Evolutionary conservation across 352 stramenopile genomes (phyloP).

Genomic region (Pythium brassicae): DNA sequence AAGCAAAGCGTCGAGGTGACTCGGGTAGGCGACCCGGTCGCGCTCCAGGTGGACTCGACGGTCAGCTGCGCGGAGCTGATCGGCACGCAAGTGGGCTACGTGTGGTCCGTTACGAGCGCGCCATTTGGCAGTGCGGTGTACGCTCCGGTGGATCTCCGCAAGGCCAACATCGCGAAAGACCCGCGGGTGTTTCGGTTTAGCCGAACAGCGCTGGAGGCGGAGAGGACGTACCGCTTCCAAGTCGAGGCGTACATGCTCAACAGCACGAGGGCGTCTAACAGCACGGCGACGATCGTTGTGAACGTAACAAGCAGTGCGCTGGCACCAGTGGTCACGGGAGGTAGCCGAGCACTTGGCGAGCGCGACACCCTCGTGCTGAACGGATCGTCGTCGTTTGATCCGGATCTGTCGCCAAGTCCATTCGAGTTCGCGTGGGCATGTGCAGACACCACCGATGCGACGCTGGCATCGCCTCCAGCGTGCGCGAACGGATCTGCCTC

Average conservation of each 20-base stretch:
- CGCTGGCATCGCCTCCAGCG: not conserved
- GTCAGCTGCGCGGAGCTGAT: constrained; percentile 40
- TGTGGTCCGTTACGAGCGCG: constrained; percentile 36
- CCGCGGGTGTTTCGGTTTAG: constrained; percentile 52
- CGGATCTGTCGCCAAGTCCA: constrained; percentile 27
- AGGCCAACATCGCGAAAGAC: constrained; percentile 53
- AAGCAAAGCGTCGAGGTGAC: constrained; percentile 29
- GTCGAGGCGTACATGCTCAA: constrained; percentile 44
- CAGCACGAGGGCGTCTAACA: constrained; percentile 19
- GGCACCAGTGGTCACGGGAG: constrained; percentile 30
- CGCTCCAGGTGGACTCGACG: constrained; percentile 38
- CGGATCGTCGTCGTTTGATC: constrained; percentile 39
- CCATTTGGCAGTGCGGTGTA: constrained; percentile 8
- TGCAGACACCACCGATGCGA: constrained; percentile 42
- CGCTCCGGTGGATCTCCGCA: constrained; percentile 28
- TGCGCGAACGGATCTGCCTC: constrained; percentile 21
- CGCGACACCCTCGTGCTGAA: constrained; percentile 50
- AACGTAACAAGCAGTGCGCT: constrained; percentile 36
- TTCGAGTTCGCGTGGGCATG: constrained; percentile 54
- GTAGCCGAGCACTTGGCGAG: constrained; percentile 41
- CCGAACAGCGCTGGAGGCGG: constrained; percentile 26
- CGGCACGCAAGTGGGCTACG: constrained; percentile 31
- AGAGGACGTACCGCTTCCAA: constrained; percentile 52
- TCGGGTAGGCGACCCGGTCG: constrained; percentile 26
- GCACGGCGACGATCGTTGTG: constrained; percentile 36